Base-by-base conservation (phyloP, 805 yeast genomes). In the Cyberlindnera mycetangii region DNA sequence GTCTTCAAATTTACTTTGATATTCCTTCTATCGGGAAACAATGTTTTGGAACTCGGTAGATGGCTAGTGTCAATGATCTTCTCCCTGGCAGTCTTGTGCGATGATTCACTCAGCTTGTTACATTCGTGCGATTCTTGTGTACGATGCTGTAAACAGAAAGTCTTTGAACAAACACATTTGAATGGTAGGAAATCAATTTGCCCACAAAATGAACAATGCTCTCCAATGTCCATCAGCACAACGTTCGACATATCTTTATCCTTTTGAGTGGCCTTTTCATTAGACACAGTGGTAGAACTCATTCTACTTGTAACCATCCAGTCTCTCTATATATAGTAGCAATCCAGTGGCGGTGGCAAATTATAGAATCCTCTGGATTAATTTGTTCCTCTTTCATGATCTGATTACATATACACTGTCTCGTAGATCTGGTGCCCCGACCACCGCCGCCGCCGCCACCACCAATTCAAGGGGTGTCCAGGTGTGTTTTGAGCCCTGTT, bases 161-260 rank as follows among this genome's bases (percentile, higher is more conserved):
- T 49, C 17, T 38, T 41, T 7, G 47, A 47, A 36, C 64, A 59
- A n/a, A 50, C 32, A 33, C 64, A 59, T 37, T 47, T 57, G 46
- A 58, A 59, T 0, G 64, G 64, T 16, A 59, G 44, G 44, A 58
- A 59, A 35, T 59, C 64, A 2, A 58, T 45, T 38, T 58, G 62
- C 3, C 62, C 62, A 48, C 64, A 59, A 37, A 51, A 56, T 3
- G 60, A 47, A 38, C 64, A 59, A 41, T 58, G 62, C 37, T 58
- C 59, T 9, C 64, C 64, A 14, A 59, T 57, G 35, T 59, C 62
- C 61, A 59, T 57, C 14, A 59, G 41, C 20, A 52, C 61, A 14
- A 59, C 57, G 39, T 52, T 56, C 7, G 61, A 55, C 59, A 56
- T 52, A 39, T 33, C 39, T 19, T 32, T 20, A 5, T 34, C 27